Conservation (phyloP, 2,329 filamentous ascomycete genomes). For the Arthrobotrys pseudoclavata region DNA sequence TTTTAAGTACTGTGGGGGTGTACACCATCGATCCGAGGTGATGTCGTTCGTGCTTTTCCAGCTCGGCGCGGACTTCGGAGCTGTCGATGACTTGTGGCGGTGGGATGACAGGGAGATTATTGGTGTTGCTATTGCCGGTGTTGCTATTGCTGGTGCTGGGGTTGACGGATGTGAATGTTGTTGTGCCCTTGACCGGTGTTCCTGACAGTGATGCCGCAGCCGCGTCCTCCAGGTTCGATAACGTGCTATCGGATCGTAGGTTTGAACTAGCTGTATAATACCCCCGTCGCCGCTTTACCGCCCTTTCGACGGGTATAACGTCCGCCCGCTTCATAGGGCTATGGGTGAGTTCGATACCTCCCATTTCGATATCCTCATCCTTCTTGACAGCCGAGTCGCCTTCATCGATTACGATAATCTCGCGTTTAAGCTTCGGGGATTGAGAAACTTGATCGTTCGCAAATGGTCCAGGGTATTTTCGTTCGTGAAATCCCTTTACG, state of each 20-base stretch:
- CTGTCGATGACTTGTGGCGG: constrained; percentile 63
- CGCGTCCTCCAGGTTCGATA: constrained; percentile 50
- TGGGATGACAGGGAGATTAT: constrained; percentile 50
- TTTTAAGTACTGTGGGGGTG: constrained; percentile 61
- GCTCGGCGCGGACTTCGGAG: constrained; percentile 61
- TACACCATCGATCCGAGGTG: constrained; percentile 64
- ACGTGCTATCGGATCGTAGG: constrained; percentile 46
- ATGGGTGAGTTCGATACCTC: constrained; percentile 39
- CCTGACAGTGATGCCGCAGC: constrained; percentile 22
- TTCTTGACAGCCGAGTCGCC: constrained; percentile 42
- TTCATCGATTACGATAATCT: constrained; percentile 54
- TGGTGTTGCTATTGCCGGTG: constrained; percentile 4
- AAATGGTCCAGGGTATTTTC: constrained; percentile 51
- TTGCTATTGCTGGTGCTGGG: constrained; percentile 13
- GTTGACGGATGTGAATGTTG: constrained; percentile 20
- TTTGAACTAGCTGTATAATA: constrained; percentile 34
- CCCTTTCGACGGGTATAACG: constrained; percentile 28
- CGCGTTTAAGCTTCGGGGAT: constrained; percentile 55
- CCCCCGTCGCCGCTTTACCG: constrained; percentile 40
- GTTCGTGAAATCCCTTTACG: constrained; percentile 49
- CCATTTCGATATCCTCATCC: constrained; percentile 57
- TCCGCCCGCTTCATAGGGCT: constrained; percentile 48
- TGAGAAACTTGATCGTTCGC: constrained; percentile 29
- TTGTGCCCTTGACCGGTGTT: constrained; percentile 35
- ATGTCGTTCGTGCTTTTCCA: constrained; percentile 61